A percentile compares a stretch with the other conserved stretches of the same genome.
Evolutionary conservation across 2,329 filamentous ascomycete genomes (phyloP).

Genomic region (Botrytis galanthina): DNA sequence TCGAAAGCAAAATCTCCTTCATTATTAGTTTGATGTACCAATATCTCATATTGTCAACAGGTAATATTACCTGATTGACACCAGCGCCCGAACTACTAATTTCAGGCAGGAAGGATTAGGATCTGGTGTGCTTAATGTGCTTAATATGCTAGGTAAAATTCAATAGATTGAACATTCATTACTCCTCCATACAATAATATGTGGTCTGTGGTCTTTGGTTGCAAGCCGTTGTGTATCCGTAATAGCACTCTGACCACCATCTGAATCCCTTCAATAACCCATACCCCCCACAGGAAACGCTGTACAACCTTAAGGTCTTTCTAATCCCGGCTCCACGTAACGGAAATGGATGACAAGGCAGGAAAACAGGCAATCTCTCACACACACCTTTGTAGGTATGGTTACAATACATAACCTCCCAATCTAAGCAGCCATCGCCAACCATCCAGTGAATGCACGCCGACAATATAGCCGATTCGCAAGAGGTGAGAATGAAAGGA

Average conservation of each 20-base stretch:
- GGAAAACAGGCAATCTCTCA: slow-evolving; percentile 9
- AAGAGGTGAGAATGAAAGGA: slow-evolving; percentile 1
- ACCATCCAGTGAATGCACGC: background rate
- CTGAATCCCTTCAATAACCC: background rate
- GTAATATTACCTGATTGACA: slow-evolving; percentile 1
- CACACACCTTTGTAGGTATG: slow-evolving; percentile 10
- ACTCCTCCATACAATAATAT: slow-evolving; percentile 17
- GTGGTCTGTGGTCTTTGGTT: slow-evolving; percentile 13
- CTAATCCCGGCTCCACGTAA: slow-evolving; percentile 1
- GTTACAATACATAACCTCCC: slow-evolving; percentile 1
- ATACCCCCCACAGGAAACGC: slow-evolving; percentile 12
- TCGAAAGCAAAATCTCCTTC: slow-evolving; percentile 15
- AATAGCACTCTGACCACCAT: slow-evolving; percentile 8
- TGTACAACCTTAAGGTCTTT: slow-evolving; percentile 6
- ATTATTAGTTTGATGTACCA: slow-evolving; percentile 10
- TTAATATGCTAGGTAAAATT: background rate
- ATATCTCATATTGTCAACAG: background rate
- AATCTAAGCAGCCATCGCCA: slow-evolving; percentile 1
- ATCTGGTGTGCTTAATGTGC: slow-evolving; percentile 12
- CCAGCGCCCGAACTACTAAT: slow-evolving; percentile 7
- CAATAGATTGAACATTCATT: slow-evolving; percentile 9
- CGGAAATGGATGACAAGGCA: slow-evolving; percentile 7
- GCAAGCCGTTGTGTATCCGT: slow-evolving; percentile 13
- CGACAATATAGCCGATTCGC: background rate
- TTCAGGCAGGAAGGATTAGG: background rate